Base-by-base conservation (phyloP, 1,139 yeast genomes). In the Candida albicans region DNA sequence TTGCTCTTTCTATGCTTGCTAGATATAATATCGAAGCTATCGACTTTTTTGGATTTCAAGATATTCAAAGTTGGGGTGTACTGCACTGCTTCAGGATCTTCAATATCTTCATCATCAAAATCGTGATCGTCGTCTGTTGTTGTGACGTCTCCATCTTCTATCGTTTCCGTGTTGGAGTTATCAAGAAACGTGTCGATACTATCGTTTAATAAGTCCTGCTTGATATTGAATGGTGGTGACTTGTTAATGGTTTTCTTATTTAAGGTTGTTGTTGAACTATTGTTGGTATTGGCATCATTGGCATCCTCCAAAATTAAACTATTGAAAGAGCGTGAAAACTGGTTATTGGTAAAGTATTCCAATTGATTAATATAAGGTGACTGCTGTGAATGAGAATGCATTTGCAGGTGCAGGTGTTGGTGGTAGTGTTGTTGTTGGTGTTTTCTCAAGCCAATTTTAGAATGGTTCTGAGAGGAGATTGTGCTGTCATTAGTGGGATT, bases 201-300 rank as follows among this genome's bases (percentile, higher is more conserved):
- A 37, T 63, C 69, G 36, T 54, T 55, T 41, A 57, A 55, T n/a
- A 50, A 51, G 45, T 64, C 68, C 35, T 62, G 64, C 43, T 70
- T 69, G 41, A 69, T 61, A 47, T 69, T 70, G 53, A 72, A 72
- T 0, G 76, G 75, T n/a, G 77, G 77, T 9, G 74, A 67, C 48
- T 70, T 70, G 50, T 68, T 69, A 37, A 70, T 56, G 25, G 53
- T 57, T 46, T 56, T 59, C 45, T 37, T 46, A 13, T 13, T 37
- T 8, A 24, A 12, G 9, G 39, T 30, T n/a, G 39, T 29, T 12
- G 15, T 29, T 12, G 28, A 29, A 12, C 29, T 15, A 27, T 32
- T 29, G 8, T 33, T 37, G 15, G 33, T 39, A 12, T 26, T 22
- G 6, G 34, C 34, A 11, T 30, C 30, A 34, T 34, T 37, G 8